Evolutionary conservation across 2,329 filamentous ascomycete genomes (phyloP).

Genomic region (Drechslerella coelobrocha): DNA sequence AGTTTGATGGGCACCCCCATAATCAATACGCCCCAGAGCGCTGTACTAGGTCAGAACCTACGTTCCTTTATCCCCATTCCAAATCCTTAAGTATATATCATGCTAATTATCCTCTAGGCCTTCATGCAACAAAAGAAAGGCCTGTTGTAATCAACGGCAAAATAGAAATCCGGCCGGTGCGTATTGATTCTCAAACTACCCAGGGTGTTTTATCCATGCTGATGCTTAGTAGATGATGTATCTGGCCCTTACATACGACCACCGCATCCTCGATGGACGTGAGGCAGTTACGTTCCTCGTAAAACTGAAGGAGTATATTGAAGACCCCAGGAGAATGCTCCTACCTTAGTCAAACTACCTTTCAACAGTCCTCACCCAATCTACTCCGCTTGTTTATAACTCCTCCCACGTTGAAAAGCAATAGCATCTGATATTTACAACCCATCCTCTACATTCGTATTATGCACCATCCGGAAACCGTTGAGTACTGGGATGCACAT

Average conservation of each 20-base stretch:
- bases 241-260: conserved; percentile 94
- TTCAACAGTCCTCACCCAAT: neutral
- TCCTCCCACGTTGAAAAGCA: no score
- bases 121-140: conserved; percentile 96
- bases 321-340: conserved; percentile 92
- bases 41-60: conserved; percentile 51
- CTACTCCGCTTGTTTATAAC: conserved; percentile 19
- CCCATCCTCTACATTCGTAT: neutral
- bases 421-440: neutral
- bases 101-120: conserved; percentile 62
- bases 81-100: no score
- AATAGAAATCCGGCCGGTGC: conserved; percentile 82
- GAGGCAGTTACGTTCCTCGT: conserved; percentile 96
- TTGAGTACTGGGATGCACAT: no score
- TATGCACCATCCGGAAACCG: neutral
- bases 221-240: conserved; percentile 81
- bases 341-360: conserved; percentile 59
- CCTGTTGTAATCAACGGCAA: conserved; percentile 90
- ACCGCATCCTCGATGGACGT: conserved; percentile 90
- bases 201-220: neutral
- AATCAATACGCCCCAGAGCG: conserved; percentile 94
- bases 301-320: conserved; percentile 96
- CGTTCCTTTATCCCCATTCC: conserved; percentile 68
- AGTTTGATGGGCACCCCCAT: conserved; percentile 84
- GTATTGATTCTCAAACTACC: conserved; percentile 52